phyloP scores from a whole-genome alignment of 805 yeast genomes.

The Ogataea pilisensis region DNA sequence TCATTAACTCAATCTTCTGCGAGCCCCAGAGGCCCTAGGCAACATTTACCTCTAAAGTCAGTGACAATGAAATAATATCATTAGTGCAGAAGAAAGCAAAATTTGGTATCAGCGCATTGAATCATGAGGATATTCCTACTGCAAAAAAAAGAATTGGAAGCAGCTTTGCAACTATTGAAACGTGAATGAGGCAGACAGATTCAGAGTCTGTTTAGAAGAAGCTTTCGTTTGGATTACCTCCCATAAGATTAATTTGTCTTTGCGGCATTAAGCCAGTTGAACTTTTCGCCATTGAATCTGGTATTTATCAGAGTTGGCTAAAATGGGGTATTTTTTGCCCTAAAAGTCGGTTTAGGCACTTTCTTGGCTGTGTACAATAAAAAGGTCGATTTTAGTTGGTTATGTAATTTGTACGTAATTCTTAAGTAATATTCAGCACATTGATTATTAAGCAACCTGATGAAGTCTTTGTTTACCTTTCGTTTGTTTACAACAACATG shows the following conservation, averaged over 20 bases:
- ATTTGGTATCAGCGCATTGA: no score
- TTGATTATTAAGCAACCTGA: not conserved
- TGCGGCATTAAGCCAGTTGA: no score
- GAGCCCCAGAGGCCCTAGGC: not conserved
- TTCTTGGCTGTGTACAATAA: not conserved
- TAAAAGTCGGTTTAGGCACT: not conserved
- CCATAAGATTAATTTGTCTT: no score
- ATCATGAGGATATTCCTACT: no score
- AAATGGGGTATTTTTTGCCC: not conserved
- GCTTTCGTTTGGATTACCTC: no score
- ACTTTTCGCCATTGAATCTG: no score
- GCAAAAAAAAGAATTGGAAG: no score
- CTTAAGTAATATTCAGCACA: not conserved
- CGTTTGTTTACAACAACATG: not conserved
- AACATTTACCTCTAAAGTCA: slow-evolving; percentile 6
- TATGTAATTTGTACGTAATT: not conserved
- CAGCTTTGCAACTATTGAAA: no score
- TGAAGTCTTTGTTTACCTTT: not conserved
- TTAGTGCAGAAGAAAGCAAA: slow-evolving; percentile 63
- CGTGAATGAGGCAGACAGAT: no score
- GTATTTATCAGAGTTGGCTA: not conserved
- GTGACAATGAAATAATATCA: slow-evolving; percentile 50
- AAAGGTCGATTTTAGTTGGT: not conserved
- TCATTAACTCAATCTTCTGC: not conserved
- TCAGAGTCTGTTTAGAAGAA: no score